Evolutionary conservation across 768 basidiomycete genomes (phyloP).

Genomic region (Trametes cingulata): DNA sequence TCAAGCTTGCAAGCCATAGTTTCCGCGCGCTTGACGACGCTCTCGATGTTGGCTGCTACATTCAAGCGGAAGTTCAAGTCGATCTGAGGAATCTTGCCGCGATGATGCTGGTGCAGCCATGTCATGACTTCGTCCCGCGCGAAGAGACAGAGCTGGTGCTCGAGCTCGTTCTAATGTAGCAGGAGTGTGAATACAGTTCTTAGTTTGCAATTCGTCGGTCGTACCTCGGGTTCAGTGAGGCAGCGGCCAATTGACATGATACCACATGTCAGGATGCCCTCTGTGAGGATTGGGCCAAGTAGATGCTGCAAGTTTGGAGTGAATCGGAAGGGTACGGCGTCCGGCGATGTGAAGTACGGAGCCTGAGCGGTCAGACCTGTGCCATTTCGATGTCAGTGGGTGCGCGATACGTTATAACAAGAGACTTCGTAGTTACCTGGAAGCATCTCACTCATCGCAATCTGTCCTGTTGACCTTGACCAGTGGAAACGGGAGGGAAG

Average conservation of each 20-base stretch:
- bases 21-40: conserved; percentile 78
- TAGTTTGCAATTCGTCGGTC: conserved; percentile 10
- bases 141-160: conserved; percentile 89
- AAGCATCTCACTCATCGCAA: conserved; percentile 91
- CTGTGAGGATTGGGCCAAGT: conserved; percentile 83
- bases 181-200: not conserved
- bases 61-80: conserved; percentile 60
- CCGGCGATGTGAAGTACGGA: conserved; percentile 72
- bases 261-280: conserved; percentile 84
- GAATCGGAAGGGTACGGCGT: conserved; percentile 94
- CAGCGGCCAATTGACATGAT: conserved; percentile 91
- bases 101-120: conserved; percentile 55
- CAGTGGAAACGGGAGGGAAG: conserved; percentile 84
- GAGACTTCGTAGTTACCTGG: conserved; percentile 55
- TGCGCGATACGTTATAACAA: too few relatives aligned
- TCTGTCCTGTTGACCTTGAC: conserved; percentile 84
- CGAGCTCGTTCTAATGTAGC: conserved; percentile 76
- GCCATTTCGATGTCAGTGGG: not conserved
- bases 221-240: conserved; percentile 88
- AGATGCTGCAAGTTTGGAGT: conserved; percentile 97
- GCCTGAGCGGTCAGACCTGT: conserved; percentile 41
- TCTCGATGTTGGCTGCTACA: conserved; percentile 61
- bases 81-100: conserved; percentile 54
- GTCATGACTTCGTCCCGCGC: conserved; percentile 88
- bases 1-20: conserved; percentile 85